Evolutionary conservation across 176 grass and related monocot species (phyloP).

Genomic region (Olyra latifolia): DNA sequence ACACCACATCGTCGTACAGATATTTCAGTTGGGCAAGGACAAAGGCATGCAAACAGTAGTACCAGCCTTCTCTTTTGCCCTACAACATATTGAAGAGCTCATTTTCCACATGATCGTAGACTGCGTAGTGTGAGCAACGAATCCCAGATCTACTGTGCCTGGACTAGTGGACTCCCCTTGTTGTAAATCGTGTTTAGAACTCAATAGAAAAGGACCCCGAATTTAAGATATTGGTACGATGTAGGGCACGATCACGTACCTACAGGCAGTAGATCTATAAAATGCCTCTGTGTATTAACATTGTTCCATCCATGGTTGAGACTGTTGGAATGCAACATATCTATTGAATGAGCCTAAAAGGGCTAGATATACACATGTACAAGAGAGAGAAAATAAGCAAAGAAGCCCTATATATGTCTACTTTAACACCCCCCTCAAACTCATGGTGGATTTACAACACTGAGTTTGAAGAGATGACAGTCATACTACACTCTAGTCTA

Average conservation of each 20-base stretch:
- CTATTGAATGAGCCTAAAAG: no score
- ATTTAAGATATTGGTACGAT: slow-evolving; percentile 12
- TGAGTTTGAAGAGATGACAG: no score
- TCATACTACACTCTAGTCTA: no score
- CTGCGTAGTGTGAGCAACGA: background rate
- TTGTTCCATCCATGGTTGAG: background rate
- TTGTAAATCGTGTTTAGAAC: background rate
- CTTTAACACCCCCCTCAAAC: no score
- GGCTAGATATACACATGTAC: no score
- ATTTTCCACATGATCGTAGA: background rate
- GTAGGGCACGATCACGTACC: background rate
- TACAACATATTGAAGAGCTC: background rate
- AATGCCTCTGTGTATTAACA: background rate
- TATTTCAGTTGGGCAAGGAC: background rate
- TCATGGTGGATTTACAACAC: no score
- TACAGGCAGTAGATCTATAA: background rate
- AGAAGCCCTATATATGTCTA: no score
- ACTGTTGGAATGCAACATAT: no score
- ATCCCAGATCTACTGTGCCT: background rate
- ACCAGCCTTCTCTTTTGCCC: background rate
- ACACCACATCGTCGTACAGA: background rate
- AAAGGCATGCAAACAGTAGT: background rate
- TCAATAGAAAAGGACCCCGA: background rate
- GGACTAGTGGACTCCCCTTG: background rate
- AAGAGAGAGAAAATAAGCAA: no score